Evolutionary conservation across 768 basidiomycete species (phyloP).

Genomic region (Suillus discolor): DNA sequence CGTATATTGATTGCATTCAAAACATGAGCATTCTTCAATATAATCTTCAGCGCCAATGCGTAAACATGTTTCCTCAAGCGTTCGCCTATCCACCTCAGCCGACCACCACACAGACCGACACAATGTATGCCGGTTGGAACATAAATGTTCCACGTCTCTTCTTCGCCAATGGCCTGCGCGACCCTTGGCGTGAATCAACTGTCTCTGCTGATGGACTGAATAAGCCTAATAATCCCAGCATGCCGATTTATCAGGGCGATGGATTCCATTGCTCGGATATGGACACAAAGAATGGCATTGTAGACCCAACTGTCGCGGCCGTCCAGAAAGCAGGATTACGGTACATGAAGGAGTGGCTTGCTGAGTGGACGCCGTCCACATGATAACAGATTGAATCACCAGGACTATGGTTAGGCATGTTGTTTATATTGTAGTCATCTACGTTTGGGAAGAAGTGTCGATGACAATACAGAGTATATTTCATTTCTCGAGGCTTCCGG

Average conservation of each 20-base stretch:
- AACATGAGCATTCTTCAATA: not conserved
- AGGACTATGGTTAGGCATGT: no score
- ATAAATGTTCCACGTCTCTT: constrained; percentile 59
- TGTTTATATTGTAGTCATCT: no score
- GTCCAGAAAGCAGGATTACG: constrained; percentile 57
- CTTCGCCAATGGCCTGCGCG: constrained; percentile 74
- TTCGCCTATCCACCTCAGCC: constrained; percentile 52
- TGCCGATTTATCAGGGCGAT: constrained; percentile 59
- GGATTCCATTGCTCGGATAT: constrained; percentile 76
- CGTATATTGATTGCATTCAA: no score
- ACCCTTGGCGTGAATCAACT: constrained; percentile 74
- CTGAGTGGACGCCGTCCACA: constrained; percentile 32
- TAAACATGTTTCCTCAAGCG: constrained; percentile 62
- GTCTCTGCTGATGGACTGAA: constrained; percentile 56
- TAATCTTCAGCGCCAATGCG: constrained; percentile 61
- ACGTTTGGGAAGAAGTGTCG: no score
- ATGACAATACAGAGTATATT: no score
- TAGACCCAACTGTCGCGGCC: constrained; percentile 51
- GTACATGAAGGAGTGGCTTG: constrained; percentile 61
- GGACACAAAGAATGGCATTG: constrained; percentile 36
- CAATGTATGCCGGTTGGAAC: constrained; percentile 62
- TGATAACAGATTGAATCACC: no score
- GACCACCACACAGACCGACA: constrained; percentile 45
- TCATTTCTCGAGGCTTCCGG: no score
- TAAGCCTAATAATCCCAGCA: constrained; percentile 49